These are phyloP conservation scores for Trichoderma gamsii DNA, from an alignment of 495 filamentous ascomycete genomes.

Conservation along the genomic window DNA sequence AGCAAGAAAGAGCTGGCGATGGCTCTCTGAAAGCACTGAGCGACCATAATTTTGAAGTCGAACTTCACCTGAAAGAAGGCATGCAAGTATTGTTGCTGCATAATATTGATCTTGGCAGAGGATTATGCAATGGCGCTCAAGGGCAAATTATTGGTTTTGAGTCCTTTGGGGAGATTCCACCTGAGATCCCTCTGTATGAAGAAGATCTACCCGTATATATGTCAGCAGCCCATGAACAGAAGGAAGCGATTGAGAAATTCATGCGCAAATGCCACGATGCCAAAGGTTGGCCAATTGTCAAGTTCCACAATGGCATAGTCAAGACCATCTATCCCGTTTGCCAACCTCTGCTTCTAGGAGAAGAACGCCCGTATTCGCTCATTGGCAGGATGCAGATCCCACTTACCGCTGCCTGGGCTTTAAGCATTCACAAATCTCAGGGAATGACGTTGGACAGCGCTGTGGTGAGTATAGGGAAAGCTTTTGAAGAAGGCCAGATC, in stretches of 20 bases:
- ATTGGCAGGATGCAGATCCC: conserved; percentile 76
- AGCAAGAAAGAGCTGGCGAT: background rate
- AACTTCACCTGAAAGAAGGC: conserved; percentile 71
- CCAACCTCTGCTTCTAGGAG: background rate
- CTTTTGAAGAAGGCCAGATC: conserved; percentile 86
- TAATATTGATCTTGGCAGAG: conserved; percentile 67
- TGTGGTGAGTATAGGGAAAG: conserved; percentile 74
- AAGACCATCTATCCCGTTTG: background rate
- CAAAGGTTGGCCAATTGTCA: background rate
- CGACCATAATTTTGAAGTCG: conserved; percentile 35
- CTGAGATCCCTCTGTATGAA: background rate
- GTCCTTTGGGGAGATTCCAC: background rate
- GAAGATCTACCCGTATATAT: background rate
- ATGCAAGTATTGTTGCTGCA: conserved; percentile 92
- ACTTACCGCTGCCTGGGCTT: conserved; percentile 85
- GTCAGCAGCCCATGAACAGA: background rate
- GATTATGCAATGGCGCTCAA: conserved; percentile 21
- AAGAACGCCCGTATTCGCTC: conserved; percentile 19
- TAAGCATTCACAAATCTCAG: conserved; percentile 93
- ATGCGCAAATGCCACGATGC: background rate
- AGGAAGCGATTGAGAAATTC: background rate
- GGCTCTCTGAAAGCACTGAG: background rate
- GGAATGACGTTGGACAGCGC: conserved; percentile 88
- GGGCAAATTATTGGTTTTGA: background rate
- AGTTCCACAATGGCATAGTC: background rate